Conservation (phyloP, 1,284 basidiomycete species). For the Ustilago lituana region DNA sequence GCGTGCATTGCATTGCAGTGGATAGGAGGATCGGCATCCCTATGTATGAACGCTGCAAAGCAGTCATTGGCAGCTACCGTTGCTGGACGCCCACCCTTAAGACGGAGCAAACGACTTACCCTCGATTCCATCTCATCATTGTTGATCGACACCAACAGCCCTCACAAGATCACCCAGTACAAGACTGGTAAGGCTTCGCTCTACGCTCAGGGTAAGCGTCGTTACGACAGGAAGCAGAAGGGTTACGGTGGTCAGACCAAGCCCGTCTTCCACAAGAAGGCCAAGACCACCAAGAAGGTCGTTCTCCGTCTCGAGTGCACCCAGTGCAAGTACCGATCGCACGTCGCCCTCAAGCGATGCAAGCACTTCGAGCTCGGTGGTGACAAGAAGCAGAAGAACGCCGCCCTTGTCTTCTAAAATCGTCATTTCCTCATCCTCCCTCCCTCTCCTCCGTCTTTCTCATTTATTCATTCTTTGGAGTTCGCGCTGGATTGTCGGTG, state of each 20-base stretch:
- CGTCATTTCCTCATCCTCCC: neutral
- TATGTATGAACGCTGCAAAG: too few species aligned
- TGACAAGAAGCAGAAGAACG: slow-evolving; percentile 99
- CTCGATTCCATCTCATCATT: too few species aligned
- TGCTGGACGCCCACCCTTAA: too few species aligned
- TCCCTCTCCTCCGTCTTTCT: neutral
- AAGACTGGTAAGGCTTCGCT: slow-evolving; percentile 68
- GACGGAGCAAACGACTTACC: too few species aligned
- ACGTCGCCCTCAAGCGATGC: slow-evolving; percentile 93
- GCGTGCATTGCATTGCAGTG: too few species aligned
- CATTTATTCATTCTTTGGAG: slow-evolving; percentile 5
- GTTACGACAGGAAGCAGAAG: slow-evolving; percentile 96
- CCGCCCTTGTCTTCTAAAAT: slow-evolving; percentile 80
- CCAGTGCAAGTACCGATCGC: slow-evolving; percentile 87
- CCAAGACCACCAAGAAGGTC: slow-evolving; percentile 91
- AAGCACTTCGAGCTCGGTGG: slow-evolving; percentile 99
- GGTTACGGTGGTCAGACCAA: slow-evolving; percentile 99
- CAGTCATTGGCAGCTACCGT: too few species aligned
- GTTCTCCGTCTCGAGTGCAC: slow-evolving; percentile 98
- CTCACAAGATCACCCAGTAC: slow-evolving; percentile 68
- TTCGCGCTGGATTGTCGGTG: neutral
- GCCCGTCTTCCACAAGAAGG: slow-evolving; percentile 99
- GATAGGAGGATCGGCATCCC: too few species aligned
- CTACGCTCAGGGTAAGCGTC: slow-evolving; percentile 95
- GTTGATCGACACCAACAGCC: slow-evolving; percentile 38